A percentile compares a stretch with the other conserved stretches of the same genome.
Evolutionary conservation across 306 rosid genomes (phyloP).

Genomic region (Pyrus bretschneideri): DNA sequence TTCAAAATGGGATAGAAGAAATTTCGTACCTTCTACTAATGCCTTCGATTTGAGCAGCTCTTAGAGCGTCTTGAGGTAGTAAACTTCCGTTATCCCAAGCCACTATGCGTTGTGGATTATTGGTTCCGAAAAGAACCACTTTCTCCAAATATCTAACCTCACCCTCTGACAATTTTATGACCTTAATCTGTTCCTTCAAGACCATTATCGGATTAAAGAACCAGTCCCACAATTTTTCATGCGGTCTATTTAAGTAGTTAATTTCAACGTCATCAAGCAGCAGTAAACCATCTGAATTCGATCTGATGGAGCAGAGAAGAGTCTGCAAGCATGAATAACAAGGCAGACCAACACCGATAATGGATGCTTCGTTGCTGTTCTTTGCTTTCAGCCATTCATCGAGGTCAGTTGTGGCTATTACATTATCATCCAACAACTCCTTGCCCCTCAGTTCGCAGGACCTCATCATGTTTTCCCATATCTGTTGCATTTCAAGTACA

Average conservation of each 20-base stretch:
- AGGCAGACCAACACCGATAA: constrained; percentile 69
- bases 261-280: constrained; percentile 58
- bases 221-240: constrained; percentile 79
- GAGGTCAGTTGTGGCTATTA: constrained; percentile 43
- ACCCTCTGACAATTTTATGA: constrained; percentile 42
- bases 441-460: constrained; percentile 60
- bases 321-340: constrained; percentile 60
- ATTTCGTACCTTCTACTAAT: constrained; percentile 60
- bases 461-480: constrained; percentile 66
- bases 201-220: constrained; percentile 79
- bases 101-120: constrained; percentile 34
- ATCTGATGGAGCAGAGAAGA: constrained; percentile 57
- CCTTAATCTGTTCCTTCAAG: constrained; percentile 75
- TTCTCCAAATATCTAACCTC: constrained; percentile 71
- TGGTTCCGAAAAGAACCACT: constrained; percentile 54
- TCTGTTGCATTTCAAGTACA: constrained; percentile 34
- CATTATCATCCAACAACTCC: constrained; percentile 59
- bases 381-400: constrained; percentile 55
- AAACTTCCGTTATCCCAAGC: constrained; percentile 55
- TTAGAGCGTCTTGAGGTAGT: constrained; percentile 42
- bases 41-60: constrained; percentile 84
- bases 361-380: constrained; percentile 33
- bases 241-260: constrained; percentile 59
- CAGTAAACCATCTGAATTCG: constrained; percentile 57
- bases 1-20: background rate